These are phyloP conservation scores for Ustilago tritici DNA, from an alignment of 1,284 basidiomycete species.

Conservation along the genomic window DNA sequence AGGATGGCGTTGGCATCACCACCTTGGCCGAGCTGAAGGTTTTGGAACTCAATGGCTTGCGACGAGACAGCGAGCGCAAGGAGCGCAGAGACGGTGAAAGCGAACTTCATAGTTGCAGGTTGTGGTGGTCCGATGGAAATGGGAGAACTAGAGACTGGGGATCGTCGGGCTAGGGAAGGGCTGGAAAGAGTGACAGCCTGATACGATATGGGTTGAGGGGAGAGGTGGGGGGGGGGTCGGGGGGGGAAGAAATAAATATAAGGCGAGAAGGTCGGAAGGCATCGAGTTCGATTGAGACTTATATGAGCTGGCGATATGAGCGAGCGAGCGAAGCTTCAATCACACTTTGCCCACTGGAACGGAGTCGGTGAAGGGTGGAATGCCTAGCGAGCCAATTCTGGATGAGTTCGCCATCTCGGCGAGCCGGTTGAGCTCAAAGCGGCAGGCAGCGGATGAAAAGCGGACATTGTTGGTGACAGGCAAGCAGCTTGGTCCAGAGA, in stretches of 20 bases:
- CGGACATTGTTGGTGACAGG: slow-evolving; percentile 6
- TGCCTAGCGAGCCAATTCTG: background rate
- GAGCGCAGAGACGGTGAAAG: slow-evolving; percentile 22
- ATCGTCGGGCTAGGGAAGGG: slow-evolving; percentile 14
- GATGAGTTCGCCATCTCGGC: slow-evolving; percentile 4
- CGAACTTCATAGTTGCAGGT: slow-evolving; percentile 33
- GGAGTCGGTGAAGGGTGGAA: background rate
- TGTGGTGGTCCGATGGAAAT: background rate
- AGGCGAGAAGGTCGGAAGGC: background rate
- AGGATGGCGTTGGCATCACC: slow-evolving; percentile 48
- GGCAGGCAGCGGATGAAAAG: background rate
- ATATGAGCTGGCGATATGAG: slow-evolving; percentile 16
- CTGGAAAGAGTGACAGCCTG: slow-evolving; percentile 50
- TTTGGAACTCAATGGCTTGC: slow-evolving; percentile 29
- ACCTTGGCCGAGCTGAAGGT: slow-evolving; percentile 41
- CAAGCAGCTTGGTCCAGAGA: slow-evolving; percentile 4
- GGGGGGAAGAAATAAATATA: slow-evolving; percentile 8
- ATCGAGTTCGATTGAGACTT: slow-evolving; percentile 12
- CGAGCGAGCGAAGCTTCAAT: background rate
- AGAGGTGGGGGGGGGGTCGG: slow-evolving; percentile 13
- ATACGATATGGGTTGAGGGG: slow-evolving; percentile 6
- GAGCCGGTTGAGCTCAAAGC: background rate
- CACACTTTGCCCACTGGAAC: background rate
- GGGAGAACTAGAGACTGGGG: background rate
- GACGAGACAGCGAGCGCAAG: slow-evolving; percentile 23